phyloP scores from a whole-genome alignment of 345 rosid species.

The Salix arbutifolia region DNA sequence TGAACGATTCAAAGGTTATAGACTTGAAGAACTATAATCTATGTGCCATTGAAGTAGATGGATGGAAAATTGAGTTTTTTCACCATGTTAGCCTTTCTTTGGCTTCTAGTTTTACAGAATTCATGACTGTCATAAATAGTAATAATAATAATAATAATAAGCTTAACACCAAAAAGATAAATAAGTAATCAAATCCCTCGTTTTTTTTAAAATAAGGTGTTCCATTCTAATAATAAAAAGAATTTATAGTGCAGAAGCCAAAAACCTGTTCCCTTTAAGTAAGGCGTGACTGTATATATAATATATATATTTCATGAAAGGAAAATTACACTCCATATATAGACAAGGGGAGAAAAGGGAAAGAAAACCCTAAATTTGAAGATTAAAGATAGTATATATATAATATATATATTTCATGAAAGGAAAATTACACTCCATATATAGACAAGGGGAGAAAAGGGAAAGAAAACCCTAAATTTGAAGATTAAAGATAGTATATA shows the following conservation, averaged over 20 bases:
- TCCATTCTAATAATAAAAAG: neutral
- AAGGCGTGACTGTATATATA: neutral
- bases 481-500: neutral
- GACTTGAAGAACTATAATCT: neutral
- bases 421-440: neutral
- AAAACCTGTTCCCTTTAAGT: neutral
- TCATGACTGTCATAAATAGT: no score
- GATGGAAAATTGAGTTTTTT: neutral
- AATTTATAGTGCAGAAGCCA: no score
- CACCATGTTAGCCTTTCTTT: neutral
- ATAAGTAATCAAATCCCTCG: neutral
- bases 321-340: neutral
- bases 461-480: neutral
- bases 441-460: neutral
- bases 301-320: neutral
- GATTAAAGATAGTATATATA: neutral
- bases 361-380: neutral
- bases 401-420: neutral
- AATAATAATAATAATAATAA: no score
- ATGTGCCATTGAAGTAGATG: neutral
- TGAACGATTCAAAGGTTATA: neutral
- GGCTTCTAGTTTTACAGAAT: no score
- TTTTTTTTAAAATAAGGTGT: neutral
- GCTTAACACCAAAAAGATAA: neutral
- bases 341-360: neutral